Evolutionary conservation across 192 early-diverging fungal genomes (phyloP), one percentile per base, ranked within the genome.

Genomic region (Podila epigama): DNA sequence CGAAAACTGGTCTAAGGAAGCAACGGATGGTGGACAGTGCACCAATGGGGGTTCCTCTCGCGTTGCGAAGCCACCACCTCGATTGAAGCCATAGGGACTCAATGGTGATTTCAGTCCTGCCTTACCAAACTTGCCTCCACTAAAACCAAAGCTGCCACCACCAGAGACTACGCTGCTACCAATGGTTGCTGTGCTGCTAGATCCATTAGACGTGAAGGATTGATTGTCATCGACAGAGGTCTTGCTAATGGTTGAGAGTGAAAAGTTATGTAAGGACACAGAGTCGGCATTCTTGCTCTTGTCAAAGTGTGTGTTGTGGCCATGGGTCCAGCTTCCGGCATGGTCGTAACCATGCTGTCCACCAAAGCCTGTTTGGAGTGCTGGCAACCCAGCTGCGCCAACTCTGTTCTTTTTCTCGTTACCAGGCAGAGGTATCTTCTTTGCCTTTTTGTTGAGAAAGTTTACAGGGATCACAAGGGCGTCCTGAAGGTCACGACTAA

Each of bases 211-310:
- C 16, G 59, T 75, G 59, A 75, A 67, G 11, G 71, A 75, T 5
- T 35, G 63, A 16, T 67, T 75, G 41, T 66, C 71, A n/a, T 75
- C 71, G 18, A 28, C 51, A 1, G 71, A 75, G 10, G 64, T 56
- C 32, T 75, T 75, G 40, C 64, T 62, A 29, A 75, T 55, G 5
- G 72, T 77, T 6, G 73, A 77, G 51, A 77, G 73, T 5, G 66
- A 77, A 51, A 68, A 77, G 60, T 68, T 77, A 40, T 77, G 60
- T 28, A 77, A 39, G 1, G 73, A 77, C 5, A 64, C 60, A 39
- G 60, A 64, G 22, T 77, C 73, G 1, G 65, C 55, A 22, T 39
- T 25, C 18, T 32, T 31, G 27, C 25, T 28, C 12, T 55, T 28
- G 3, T 66, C 20, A n/a, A n/a, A n/a, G n/a, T n/a, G n/a, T n/a